These are phyloP conservation scores for Afroboletus lepidellus DNA, from an alignment of 1,284 basidiomycete genomes.

Conservation along the genomic window DNA sequence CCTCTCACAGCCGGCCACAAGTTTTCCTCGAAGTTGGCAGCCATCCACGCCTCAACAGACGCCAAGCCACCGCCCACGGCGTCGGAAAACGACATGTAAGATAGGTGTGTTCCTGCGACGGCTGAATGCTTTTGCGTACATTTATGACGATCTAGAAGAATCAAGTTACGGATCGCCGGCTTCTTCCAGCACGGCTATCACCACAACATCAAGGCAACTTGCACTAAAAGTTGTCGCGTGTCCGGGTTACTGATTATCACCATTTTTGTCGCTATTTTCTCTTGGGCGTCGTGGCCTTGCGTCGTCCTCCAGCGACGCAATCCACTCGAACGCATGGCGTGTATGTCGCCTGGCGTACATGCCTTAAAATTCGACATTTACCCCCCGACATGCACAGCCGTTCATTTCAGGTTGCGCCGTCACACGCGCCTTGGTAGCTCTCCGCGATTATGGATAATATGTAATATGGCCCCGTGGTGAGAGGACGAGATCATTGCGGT, in stretches of 20 bases:
- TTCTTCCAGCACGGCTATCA: slow-evolving; percentile 3
- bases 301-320: slow-evolving; percentile 20
- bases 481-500: slow-evolving; percentile 20
- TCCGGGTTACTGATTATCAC: slow-evolving; percentile 10
- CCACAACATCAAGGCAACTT: neutral
- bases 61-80: slow-evolving; percentile 4
- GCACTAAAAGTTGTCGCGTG: slow-evolving; percentile 5
- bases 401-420: slow-evolving; percentile 22
- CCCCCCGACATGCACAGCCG: slow-evolving; percentile 20
- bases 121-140: neutral
- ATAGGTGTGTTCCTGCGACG: neutral
- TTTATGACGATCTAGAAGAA: slow-evolving; percentile 8
- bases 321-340: slow-evolving; percentile 18
- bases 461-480: slow-evolving; percentile 29
- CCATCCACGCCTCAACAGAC: slow-evolving; percentile 6
- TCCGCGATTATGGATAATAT: slow-evolving; percentile 29
- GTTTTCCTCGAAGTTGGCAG: slow-evolving; percentile 22
- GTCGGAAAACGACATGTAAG: neutral
- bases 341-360: slow-evolving; percentile 25
- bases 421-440: slow-evolving; percentile 22
- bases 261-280: slow-evolving; percentile 1
- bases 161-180: slow-evolving; percentile 1
- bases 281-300: slow-evolving; percentile 23
- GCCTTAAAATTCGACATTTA: slow-evolving; percentile 16
- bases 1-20: slow-evolving; percentile 26